A percentile compares a stretch with the other conserved stretches of the same genome.
phyloP scores from a whole-genome alignment of 495 filamentous ascomycete genomes.

The Diplogelasinospora grovesii region DNA sequence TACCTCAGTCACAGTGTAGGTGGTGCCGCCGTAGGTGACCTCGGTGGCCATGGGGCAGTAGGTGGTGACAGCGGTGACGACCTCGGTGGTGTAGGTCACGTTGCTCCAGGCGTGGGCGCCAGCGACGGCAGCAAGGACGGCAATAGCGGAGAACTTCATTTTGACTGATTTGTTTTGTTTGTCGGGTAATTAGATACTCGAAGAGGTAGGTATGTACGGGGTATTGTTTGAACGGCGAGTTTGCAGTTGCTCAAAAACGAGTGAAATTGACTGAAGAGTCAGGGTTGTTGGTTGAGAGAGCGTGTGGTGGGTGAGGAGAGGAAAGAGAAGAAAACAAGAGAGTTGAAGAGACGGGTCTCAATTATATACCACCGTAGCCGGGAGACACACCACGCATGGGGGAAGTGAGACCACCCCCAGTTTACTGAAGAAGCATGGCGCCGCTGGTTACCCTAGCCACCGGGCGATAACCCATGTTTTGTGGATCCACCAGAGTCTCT shows the following conservation, averaged over 20 bases:
- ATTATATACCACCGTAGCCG: too few species aligned
- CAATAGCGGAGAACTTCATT: constrained; percentile 74
- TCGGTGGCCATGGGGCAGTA: constrained; percentile 75
- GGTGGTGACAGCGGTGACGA: constrained; percentile 74
- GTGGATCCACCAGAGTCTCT: too few species aligned
- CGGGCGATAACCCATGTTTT: too few species aligned
- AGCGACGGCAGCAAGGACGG: constrained; percentile 55
- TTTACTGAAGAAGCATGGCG: too few species aligned
- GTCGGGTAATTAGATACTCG: constrained; percentile 41
- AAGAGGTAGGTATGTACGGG: constrained; percentile 19
- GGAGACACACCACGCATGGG: too few species aligned
- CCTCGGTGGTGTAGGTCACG: constrained; percentile 62
- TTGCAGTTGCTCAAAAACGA: constrained; percentile 35
- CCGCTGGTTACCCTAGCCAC: too few species aligned
- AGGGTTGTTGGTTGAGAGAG: constrained; percentile 36
- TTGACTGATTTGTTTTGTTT: constrained; percentile 57
- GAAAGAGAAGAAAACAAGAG: constrained; percentile 25
- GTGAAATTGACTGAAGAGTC: constrained; percentile 57
- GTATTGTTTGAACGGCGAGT: constrained; percentile 10
- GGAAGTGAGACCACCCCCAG: too few species aligned
- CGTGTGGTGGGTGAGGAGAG: constrained; percentile 40
- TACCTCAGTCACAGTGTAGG: constrained; percentile 74
- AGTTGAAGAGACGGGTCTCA: too few species aligned
- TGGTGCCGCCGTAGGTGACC: constrained; percentile 60
- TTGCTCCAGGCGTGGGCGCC: constrained; percentile 50